Evolutionary conservation across 805 yeast species (phyloP).

Genomic region (Suhomyces sp.): DNA sequence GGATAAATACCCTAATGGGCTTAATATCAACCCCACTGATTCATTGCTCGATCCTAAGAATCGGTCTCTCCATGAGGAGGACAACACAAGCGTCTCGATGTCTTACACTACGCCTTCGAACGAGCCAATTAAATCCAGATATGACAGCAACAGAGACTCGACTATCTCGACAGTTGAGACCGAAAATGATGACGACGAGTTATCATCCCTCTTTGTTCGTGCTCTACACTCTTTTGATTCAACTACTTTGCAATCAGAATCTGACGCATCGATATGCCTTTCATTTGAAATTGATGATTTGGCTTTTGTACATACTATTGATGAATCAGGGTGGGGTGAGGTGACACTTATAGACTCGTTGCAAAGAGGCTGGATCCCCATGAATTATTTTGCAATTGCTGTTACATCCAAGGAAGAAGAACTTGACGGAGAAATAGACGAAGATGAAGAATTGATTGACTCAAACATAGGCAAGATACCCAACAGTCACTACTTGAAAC

Average conservation of each 20-base stretch:
- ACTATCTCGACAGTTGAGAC: constrained; percentile 1
- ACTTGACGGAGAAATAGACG: constrained; percentile 17
- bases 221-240: constrained; percentile 62
- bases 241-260: constrained; percentile 54
- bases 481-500: constrained; percentile 49
- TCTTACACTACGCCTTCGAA: neutral
- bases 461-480: constrained; percentile 20
- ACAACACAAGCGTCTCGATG: neutral
- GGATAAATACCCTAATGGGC: constrained; percentile 19
- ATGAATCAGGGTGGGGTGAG: constrained; percentile 86
- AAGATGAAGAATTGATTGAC: constrained; percentile 20
- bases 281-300: constrained; percentile 67
- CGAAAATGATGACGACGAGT: constrained; percentile 38
- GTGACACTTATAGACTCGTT: constrained; percentile 65
- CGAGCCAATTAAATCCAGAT: neutral
- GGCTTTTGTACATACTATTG: constrained; percentile 75
- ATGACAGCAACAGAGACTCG: constrained; percentile 1
- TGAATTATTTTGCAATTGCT: constrained; percentile 64
- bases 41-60: constrained; percentile 16
- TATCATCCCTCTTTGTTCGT: constrained; percentile 51
- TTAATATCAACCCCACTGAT: constrained; percentile 22
- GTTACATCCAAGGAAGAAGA: constrained; percentile 27
- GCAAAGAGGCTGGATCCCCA: constrained; percentile 81
- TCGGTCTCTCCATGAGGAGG: neutral
- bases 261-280: constrained; percentile 70